Evolutionary conservation across 1,284 basidiomycete genomes (phyloP).

Genomic region (Chondrostereum purpureum): DNA sequence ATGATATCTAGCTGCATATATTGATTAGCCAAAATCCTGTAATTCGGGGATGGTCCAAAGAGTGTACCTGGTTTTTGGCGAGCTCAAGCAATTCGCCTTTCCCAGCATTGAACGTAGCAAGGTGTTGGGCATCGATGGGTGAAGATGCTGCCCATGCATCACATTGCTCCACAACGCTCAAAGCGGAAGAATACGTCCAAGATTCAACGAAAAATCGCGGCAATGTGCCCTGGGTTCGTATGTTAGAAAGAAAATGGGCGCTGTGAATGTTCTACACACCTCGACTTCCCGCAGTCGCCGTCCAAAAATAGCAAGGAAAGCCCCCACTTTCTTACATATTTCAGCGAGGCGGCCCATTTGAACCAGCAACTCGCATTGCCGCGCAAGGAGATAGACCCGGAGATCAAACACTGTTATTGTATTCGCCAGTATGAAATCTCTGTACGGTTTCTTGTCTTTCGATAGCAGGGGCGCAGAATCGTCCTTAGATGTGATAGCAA

Average conservation of each 20-base stretch:
- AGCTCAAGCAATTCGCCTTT: conserved; percentile 82
- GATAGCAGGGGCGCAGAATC: conserved; percentile 83
- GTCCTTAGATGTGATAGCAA: conserved; percentile 64
- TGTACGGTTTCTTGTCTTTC: conserved; percentile 77
- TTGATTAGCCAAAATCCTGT: conserved; percentile 4
- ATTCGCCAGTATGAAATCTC: conserved; percentile 85
- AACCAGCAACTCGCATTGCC: conserved; percentile 77
- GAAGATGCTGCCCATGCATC: conserved; percentile 62
- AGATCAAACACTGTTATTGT: conserved; percentile 94
- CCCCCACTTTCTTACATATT: conserved; percentile 57
- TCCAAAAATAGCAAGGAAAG: conserved; percentile 80
- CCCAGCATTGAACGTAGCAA: conserved; percentile 52
- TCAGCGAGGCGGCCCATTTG: conserved; percentile 65
- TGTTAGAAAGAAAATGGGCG: too few relatives aligned
- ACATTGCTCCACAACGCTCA: conserved; percentile 82
- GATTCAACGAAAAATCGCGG: conserved; percentile 82
- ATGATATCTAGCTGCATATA: conserved; percentile 71
- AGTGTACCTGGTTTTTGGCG: conserved; percentile 68
- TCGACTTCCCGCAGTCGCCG: conserved; percentile 69
- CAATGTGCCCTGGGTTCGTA: conserved; percentile 48
- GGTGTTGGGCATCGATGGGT: conserved; percentile 36
- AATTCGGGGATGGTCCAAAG: conserved; percentile 2
- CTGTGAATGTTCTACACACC: conserved; percentile 36
- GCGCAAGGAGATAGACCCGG: conserved; percentile 83
- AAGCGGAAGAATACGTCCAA: conserved; percentile 90